phyloP scores from a whole-genome alignment of 1,139 yeast genomes.

The Kodamaea sp. region DNA sequence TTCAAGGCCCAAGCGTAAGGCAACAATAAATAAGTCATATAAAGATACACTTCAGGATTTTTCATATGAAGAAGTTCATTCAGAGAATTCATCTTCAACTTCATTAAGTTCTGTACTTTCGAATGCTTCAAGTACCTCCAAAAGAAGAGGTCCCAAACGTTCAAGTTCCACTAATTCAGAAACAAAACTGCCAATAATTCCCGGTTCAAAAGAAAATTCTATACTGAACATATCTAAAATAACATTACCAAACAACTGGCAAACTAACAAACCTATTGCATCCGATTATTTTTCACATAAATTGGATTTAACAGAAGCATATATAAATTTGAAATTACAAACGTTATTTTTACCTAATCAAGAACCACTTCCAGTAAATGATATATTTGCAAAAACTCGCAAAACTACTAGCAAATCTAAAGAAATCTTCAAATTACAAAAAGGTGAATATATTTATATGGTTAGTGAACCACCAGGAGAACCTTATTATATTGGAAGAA shows the following conservation, averaged over 20 bases:
- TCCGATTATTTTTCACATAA: conserved; percentile 37
- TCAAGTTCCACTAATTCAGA: no score
- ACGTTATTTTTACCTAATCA: conserved; percentile 36
- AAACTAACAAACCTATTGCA: conserved; percentile 25
- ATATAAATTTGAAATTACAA: conserved; percentile 30
- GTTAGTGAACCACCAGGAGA: conserved; percentile 94
- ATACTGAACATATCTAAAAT: conserved; percentile 1
- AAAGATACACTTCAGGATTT: conserved; percentile 37
- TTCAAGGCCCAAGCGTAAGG: conserved; percentile 43
- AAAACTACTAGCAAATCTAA: conserved; percentile 15
- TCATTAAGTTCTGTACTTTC: no score
- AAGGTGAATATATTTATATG: conserved; percentile 76
- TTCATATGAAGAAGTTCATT: conserved; percentile 23
- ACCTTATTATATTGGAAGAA: conserved; percentile 84
- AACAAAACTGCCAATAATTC: background rate
- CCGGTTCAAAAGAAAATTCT: background rate
- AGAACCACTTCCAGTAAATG: conserved; percentile 9
- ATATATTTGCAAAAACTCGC: conserved; percentile 9
- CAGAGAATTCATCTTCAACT: background rate
- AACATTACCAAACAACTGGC: conserved; percentile 40
- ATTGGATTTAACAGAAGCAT: conserved; percentile 34
- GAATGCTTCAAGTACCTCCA: no score
- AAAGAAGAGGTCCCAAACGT: no score
- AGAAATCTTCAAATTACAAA: conserved; percentile 26
- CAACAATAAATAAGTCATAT: conserved; percentile 43